These are phyloP conservation scores for Uronychia binucleata DNA, from an alignment of 73 alveolate species.

Conservation along the genomic window DNA sequence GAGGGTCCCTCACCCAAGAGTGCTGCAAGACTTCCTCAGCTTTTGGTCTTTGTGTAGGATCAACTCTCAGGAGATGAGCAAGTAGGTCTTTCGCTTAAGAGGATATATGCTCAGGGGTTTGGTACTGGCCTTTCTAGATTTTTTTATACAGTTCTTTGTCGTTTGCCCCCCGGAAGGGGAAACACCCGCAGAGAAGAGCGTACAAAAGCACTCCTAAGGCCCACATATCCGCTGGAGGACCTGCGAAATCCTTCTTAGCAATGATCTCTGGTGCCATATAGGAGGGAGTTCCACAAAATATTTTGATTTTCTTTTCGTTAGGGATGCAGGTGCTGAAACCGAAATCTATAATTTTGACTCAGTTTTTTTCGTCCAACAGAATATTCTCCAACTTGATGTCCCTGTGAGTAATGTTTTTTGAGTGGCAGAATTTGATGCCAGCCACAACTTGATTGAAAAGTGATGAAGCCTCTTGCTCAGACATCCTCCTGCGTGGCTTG, in stretches of 20 bases:
- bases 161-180: conserved; percentile 60
- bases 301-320: conserved; percentile 54
- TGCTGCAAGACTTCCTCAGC: not conserved
- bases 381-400: conserved; percentile 91
- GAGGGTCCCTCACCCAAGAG: not conserved
- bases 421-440: conserved; percentile 78
- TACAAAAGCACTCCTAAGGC: conserved; percentile 60
- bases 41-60: not conserved
- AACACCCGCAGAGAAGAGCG: conserved; percentile 62
- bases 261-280: conserved; percentile 83
- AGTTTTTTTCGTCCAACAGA: conserved; percentile 70
- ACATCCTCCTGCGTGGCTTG: conserved; percentile 64
- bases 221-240: conserved; percentile 74
- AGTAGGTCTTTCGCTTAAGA: not conserved
- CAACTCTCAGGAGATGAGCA: not conserved
- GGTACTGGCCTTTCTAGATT: conserved; percentile 14
- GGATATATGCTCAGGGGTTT: not conserved
- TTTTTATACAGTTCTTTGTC: conserved; percentile 68
- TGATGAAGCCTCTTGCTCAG: conserved; percentile 85
- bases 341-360: conserved; percentile 84
- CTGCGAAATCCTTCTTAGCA: conserved; percentile 53
- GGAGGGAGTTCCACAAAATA: conserved; percentile 90
- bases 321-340: conserved; percentile 80
- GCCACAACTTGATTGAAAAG: conserved; percentile 76
- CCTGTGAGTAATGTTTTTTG: conserved; percentile 86